Base-by-base conservation (phyloP, 768 basidiomycete species). In the Leccinum broughii region DNA sequence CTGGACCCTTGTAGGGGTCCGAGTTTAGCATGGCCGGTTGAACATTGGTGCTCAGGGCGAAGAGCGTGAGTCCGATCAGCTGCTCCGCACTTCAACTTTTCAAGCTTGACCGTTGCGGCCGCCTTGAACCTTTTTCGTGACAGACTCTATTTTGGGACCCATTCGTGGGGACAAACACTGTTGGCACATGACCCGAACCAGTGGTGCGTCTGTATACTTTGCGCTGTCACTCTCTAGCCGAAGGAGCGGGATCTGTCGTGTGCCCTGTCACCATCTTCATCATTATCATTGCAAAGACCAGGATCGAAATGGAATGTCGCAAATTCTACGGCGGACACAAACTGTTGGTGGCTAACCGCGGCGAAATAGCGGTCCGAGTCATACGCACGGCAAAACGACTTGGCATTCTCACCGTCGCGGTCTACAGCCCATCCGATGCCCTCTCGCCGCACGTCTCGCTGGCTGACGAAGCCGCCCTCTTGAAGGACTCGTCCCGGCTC, bases 351-450 rank as follows among this genome's bases (percentile, higher is more conserved):
- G 86, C 86, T 20, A 89, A 90, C 70, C 83, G 88, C 26, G 88
- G 88, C 46, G 88, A 90, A 70, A 89, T 90, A 55, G 87, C 87
- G 9, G 77, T 85, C 14, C 83, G 88, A 9, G 80, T 89, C 63
- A 74, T 89, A 26, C 80, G 78, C 54, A 83, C 86, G 0, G 85
- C 85, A 2, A 78, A 78, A 52, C 70, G 70, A 28, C 77, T 87
- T 3, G 81, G 78, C 1, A 66, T 90, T 26, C 69, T 65, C 4
- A 86, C 85, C 0, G 66, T 88, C n/a, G 77, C 84, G 3, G 74
- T 89, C 48, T 88, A 88, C 70, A 81, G 83, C 3, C 72, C 80
- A 10, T 81, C 84, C 0, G 88, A 90, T 62, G 75, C 84, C 6
- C 76, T 82, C 4, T 79, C 84, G 0, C 82, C 81, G 0, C 87